Base-by-base conservation (phyloP, 495 filamentous ascomycete species). In the Penicillium simplicissimum region DNA sequence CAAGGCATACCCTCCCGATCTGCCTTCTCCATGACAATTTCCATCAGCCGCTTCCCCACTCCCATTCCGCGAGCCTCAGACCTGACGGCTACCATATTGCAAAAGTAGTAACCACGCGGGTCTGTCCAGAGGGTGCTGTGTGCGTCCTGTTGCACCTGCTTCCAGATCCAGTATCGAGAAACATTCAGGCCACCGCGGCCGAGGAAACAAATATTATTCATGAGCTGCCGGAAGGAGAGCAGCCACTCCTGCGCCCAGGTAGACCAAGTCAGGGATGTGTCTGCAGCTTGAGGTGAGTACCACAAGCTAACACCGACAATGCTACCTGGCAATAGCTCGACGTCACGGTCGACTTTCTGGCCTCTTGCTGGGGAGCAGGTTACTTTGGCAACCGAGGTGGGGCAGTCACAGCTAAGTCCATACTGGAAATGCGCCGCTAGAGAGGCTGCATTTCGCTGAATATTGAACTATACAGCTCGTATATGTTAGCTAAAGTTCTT, bases 241-340 rank as follows among this genome's bases (percentile, higher is more conserved):
- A 78, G 74, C 82, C 85, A 88, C 56, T 71, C 74, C 47, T 86
- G 83, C 6, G 78, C 65, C 80, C 81, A 88, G 43, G 78, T 73
- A n/a, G 73, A 65, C 83, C 86, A 88, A 48, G 74, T 76, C 49
- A 76, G 70, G 7, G 78, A 72, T 45, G 72, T 55, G 23, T 65
- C 70, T 1, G 68, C 65, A 3, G 67, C 68, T 17, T 72, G 72
- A 0, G 87, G 87, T 0, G 80, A 77, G 49, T 85, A 75, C 88
- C 87, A 90, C 80, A 85, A 87, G 55, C 83, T 79, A 55, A 86
- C 80, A 7, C 88, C 88, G 60, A 88, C 79, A 38, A 90, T 78
- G 19, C 58, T 59, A 10, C 70, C 69, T 9, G 65, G 54, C 33
- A 64, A 28, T 25, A 70, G 17, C 9, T 37, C 63, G 42, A 64